Conservation (phyloP, 2,329 filamentous ascomycete species). For the Herpotrichia juniperi region DNA sequence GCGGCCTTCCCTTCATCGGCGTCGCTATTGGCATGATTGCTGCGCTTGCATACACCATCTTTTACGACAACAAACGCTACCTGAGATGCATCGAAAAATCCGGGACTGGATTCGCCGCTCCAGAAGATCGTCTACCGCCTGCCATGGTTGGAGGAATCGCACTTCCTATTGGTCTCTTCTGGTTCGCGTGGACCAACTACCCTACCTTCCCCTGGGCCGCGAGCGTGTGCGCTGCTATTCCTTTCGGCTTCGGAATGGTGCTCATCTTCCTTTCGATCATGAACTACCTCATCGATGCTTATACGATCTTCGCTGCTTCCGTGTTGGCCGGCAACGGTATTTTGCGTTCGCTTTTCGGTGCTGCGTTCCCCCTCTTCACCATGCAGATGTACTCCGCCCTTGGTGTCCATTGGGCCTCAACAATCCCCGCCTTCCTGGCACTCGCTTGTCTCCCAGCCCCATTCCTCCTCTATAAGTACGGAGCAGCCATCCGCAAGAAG, state of each 20-base stretch:
- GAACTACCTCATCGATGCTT: conserved; percentile 52
- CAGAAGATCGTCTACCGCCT: conserved; percentile 69
- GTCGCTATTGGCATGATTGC: conserved; percentile 70
- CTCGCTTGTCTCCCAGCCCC: conserved; percentile 75
- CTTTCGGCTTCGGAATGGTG: conserved; percentile 66
- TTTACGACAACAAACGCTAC: conserved; percentile 45
- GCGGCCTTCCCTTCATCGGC: conserved; percentile 65
- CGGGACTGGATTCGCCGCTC: conserved; percentile 63
- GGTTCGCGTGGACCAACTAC: conserved; percentile 53
- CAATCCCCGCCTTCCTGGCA: conserved; percentile 75
- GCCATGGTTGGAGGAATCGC: conserved; percentile 67
- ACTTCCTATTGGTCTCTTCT: conserved; percentile 59
- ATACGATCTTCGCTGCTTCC: conserved; percentile 78
- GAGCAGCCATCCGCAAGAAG: conserved; percentile 64
- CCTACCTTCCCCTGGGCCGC: conserved; percentile 63
- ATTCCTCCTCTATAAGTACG: conserved; percentile 78
- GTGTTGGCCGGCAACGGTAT: conserved; percentile 80
- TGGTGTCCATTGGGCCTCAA: conserved; percentile 76
- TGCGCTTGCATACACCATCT: conserved; percentile 59
- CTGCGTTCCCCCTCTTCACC: conserved; percentile 80
- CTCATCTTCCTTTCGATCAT: conserved; percentile 66
- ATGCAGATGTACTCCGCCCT: conserved; percentile 62
- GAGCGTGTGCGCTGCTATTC: conserved; percentile 56
- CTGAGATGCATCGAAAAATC: conserved; percentile 50
- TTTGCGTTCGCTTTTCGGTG: conserved; percentile 77